Evolutionary conservation across 148 eudicot species (phyloP).

Genomic region (Cornus kousa): DNA sequence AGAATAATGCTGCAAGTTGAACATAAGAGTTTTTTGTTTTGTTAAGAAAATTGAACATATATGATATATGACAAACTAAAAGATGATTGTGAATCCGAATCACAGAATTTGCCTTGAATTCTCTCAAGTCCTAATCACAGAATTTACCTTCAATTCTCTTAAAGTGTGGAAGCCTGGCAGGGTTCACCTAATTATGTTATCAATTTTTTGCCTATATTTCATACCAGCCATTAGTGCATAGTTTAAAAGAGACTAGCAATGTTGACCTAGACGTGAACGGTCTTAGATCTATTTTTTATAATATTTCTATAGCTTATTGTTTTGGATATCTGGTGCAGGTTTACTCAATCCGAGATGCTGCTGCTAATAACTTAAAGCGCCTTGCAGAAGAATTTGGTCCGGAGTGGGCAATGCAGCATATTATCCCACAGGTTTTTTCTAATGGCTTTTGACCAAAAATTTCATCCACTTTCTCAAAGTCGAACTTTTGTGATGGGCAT

Average conservation of each 20-base stretch:
- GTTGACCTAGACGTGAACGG: not conserved
- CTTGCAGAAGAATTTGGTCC: constrained; percentile 99
- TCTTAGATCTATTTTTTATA: not conserved
- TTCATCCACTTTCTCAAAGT: not conserved
- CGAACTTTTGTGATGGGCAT: not conserved
- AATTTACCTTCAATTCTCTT: not conserved
- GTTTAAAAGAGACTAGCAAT: not conserved
- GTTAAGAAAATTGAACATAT: too few relatives aligned
- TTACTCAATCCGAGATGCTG: constrained; percentile 95
- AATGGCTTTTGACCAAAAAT: not conserved
- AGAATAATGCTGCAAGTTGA: not conserved
- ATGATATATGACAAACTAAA: too few relatives aligned
- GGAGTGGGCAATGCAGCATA: constrained; percentile 99
- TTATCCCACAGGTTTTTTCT: constrained; percentile 79
- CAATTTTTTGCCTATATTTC: not conserved
- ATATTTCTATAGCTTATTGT: not conserved
- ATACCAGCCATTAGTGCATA: not conserved
- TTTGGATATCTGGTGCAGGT: constrained; percentile 50
- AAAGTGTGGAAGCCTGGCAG: not conserved
- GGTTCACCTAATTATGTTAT: not conserved
- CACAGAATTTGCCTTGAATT: too few relatives aligned
- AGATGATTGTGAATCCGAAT: too few relatives aligned
- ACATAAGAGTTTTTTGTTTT: too few relatives aligned
- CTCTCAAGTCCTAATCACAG: not conserved
- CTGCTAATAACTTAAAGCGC: constrained; percentile 94